These are phyloP conservation scores for Colletotrichum musae DNA, from an alignment of 2,329 filamentous ascomycete genomes.

Conservation along the genomic window DNA sequence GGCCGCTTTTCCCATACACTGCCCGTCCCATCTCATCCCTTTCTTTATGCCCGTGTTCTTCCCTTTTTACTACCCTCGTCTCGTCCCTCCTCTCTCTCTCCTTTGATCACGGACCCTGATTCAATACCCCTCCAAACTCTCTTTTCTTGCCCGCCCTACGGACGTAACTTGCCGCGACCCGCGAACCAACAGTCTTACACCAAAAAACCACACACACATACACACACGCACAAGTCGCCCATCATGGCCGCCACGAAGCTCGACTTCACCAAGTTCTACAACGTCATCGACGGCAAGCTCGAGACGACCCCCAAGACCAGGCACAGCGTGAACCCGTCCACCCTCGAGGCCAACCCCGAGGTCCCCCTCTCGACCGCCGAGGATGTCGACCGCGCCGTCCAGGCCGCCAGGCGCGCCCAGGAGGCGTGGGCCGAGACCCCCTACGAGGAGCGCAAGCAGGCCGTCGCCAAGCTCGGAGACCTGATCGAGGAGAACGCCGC, in stretches of 20 bases:
- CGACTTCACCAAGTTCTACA: slow-evolving; percentile 59
- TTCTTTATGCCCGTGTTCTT: not conserved
- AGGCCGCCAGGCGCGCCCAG: slow-evolving; percentile 60
- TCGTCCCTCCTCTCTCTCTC: slow-evolving; percentile 1
- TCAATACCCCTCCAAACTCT: slow-evolving; percentile 1
- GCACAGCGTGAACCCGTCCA: slow-evolving; percentile 66
- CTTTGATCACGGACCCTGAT: slow-evolving; percentile 13
- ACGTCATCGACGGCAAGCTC: slow-evolving; percentile 66
- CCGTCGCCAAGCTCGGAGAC: slow-evolving; percentile 42
- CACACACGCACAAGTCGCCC: not conserved
- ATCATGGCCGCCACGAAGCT: slow-evolving; percentile 34
- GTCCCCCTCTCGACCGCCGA: slow-evolving; percentile 63
- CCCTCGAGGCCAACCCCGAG: slow-evolving; percentile 61
- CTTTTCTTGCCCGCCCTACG: not conserved
- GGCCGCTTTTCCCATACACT: slow-evolving; percentile 13
- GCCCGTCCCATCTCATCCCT: slow-evolving; percentile 13
- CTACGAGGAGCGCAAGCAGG: slow-evolving; percentile 49
- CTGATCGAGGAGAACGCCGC: slow-evolving; percentile 37
- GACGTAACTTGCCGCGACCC: slow-evolving; percentile 23
- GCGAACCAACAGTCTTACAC: slow-evolving; percentile 5
- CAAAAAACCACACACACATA: not conserved
- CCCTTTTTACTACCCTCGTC: slow-evolving; percentile 6
- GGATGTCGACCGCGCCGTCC: slow-evolving; percentile 66
- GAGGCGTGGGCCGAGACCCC: slow-evolving; percentile 56
- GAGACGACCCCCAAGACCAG: slow-evolving; percentile 59